Percentiles rank a stretch among this genome's conserved stretches.
These are phyloP conservation scores for Kipferlia bialata DNA, from an alignment of 78 protist species.

Conservation along the genomic window DNA sequence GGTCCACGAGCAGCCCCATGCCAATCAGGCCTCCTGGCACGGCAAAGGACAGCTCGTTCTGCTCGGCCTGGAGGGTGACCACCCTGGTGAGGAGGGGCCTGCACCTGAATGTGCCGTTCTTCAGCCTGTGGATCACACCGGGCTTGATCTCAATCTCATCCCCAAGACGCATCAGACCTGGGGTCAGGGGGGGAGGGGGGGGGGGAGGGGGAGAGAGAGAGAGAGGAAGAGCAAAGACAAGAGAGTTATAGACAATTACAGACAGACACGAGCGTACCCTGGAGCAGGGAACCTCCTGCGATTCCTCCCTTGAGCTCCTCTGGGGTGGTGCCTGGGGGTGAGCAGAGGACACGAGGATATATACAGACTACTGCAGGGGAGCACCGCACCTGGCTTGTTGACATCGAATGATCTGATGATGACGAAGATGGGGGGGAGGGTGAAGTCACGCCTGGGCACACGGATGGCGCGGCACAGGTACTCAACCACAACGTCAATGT, in stretches of 20 bases:
- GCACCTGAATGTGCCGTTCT: constrained; percentile 35
- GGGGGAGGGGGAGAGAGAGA: neutral
- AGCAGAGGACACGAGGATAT: no score
- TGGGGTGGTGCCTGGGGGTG: constrained; percentile 74
- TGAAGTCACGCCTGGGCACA: constrained; percentile 86
- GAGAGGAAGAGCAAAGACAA: neutral
- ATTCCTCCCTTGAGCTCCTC: constrained; percentile 94
- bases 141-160: constrained; percentile 94
- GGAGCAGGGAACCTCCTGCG: constrained; percentile 96
- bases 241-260: neutral
- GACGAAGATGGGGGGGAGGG: constrained; percentile 71
- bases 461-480: constrained; percentile 66
- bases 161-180: constrained; percentile 32
- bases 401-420: constrained; percentile 99
- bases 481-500: constrained; percentile 91
- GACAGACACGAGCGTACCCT: constrained; percentile 76
- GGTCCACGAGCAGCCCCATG: constrained; percentile 97
- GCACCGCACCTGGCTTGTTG: constrained; percentile 98
- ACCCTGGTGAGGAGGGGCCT: constrained; percentile 68
- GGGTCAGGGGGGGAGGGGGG: no score
- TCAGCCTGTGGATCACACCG: constrained; percentile 55
- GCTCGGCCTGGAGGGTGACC: constrained; percentile 77
- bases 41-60: constrained; percentile 82
- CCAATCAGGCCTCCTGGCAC: constrained; percentile 99
- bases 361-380: no score